phyloP scores from a whole-genome alignment of 2,329 filamentous ascomycete genomes.

The Triangularia verruculosa region DNA sequence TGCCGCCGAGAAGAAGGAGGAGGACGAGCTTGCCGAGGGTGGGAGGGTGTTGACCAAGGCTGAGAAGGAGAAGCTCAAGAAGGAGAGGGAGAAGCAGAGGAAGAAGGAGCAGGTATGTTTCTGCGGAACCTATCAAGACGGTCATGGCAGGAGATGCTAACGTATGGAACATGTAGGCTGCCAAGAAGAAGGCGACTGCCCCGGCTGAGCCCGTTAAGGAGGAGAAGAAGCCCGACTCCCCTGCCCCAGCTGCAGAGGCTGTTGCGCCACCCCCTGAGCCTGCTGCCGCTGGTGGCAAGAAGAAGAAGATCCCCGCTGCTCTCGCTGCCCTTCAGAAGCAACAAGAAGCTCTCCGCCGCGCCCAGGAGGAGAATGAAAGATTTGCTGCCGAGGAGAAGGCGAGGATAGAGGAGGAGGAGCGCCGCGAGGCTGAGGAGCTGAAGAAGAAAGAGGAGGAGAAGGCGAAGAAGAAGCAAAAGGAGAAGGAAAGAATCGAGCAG shows the following conservation, averaged over 20 bases:
- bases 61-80: conserved; percentile 97
- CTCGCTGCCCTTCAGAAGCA: conserved; percentile 74
- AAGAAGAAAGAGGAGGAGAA: conserved; percentile 70
- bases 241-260: conserved; percentile 34
- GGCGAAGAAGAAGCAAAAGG: conserved; percentile 76
- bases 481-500: conserved; percentile 82
- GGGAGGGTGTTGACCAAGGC: conserved; percentile 89
- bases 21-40: conserved; percentile 51
- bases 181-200: conserved; percentile 72
- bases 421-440: conserved; percentile 62
- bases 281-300: conserved; percentile 59
- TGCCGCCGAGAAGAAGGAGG: conserved; percentile 42
- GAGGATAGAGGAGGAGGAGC: conserved; percentile 63
- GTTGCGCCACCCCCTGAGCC: conserved; percentile 32
- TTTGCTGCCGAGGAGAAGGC: conserved; percentile 61
- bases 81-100: conserved; percentile 95
- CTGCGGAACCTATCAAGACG: neutral
- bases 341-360: conserved; percentile 70
- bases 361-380: conserved; percentile 61
- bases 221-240: conserved; percentile 44
- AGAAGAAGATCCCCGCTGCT: conserved; percentile 85
- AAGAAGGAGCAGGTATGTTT: conserved; percentile 87
- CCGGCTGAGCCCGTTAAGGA: conserved; percentile 54
- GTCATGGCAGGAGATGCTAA: neutral
- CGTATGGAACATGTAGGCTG: conserved; percentile 52